Conservation (phyloP, 768 basidiomycete species). For the Termitomyces sp. region DNA sequence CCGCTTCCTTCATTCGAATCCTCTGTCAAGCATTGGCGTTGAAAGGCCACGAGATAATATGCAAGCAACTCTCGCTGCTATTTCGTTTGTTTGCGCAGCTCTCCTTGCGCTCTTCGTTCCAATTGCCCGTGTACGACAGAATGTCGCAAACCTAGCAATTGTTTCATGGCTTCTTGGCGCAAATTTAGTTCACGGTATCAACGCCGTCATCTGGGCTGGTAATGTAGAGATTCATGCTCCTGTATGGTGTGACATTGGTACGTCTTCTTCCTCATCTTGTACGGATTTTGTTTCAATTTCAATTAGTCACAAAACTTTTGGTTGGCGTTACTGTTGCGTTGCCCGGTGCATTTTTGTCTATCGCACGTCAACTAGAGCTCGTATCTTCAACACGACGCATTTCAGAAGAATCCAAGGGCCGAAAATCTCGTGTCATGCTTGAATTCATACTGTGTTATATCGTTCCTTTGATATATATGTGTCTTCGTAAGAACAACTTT, state of each 20-base stretch:
- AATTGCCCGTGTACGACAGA: conserved; percentile 39
- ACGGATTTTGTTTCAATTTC: background rate
- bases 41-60: conserved; percentile 19
- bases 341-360: conserved; percentile 54
- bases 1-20: conserved; percentile 11
- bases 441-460: conserved; percentile 47
- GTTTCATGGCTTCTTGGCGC: conserved; percentile 45
- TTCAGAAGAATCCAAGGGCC: conserved; percentile 25
- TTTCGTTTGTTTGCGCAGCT: conserved; percentile 41
- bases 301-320: conserved; percentile 49
- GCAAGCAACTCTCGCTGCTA: conserved; percentile 29
- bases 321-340: conserved; percentile 49
- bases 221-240: conserved; percentile 39
- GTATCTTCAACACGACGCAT: conserved; percentile 42
- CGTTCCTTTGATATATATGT: conserved; percentile 52
- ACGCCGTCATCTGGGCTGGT: conserved; percentile 59
- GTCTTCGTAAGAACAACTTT: conserved; percentile 43
- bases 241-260: conserved; percentile 79
- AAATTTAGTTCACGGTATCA: conserved; percentile 49
- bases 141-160: conserved; percentile 43
- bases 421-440: conserved; percentile 35
- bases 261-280: conserved; percentile 16
- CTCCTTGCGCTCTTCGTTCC: conserved; percentile 36
- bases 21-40: conserved; percentile 5
- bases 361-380: conserved; percentile 49